Evolutionary conservation across 441 rosid species (phyloP), one percentile per base, ranked within the genome.

Genomic region (Erysimum cheiri): DNA sequence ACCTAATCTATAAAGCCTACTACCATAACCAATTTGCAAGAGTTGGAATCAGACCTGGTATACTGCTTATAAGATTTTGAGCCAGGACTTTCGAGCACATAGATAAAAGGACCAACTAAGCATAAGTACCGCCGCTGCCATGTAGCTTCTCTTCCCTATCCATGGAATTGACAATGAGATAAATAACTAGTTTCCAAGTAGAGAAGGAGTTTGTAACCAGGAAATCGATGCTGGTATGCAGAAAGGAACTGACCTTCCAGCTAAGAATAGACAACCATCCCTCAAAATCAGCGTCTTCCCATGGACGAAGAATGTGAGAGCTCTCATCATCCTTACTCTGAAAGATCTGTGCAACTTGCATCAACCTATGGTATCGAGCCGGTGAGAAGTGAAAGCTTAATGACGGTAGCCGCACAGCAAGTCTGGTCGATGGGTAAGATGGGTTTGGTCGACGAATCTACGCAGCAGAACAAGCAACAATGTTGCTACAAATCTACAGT

Each of bases 361-460:
- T 96, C 82, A 96, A 78, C 77, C 99, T 85, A 80, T 96, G 99
- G 83, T 96, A 96, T 49, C 99, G 89, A 63, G 98, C 97, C 35
- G 99, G 99, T 76, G 99, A 96, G 81, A 96, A 91, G 83, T 96
- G 94, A 80, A 96, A 91, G 60, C 96, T 87, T 80, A 96, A 69
- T 29, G 98, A 91, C 3, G 99, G 99, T 78, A 96, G 76, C 75
- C 87, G 91, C 69, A 87, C 80, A 76, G 98, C 85, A 70, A 96
- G 79, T 75, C 98, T 83, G 75, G 91, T 93, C 61, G 99, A 88
- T 67, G 99, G 99, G 77, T 84, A 88, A n/a, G 87, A 82, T 55
- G 94, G 97, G 71, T 91, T 87, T 82, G 87, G 87, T 53, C 80
- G 50, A 57, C 90, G 91, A 70, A 91, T 96, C 99, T 96, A 84